A percentile compares a stretch with the other conserved stretches of the same genome.
phyloP scores from a whole-genome alignment of 306 rosid species.

The Heteromeles arbutifolia region DNA sequence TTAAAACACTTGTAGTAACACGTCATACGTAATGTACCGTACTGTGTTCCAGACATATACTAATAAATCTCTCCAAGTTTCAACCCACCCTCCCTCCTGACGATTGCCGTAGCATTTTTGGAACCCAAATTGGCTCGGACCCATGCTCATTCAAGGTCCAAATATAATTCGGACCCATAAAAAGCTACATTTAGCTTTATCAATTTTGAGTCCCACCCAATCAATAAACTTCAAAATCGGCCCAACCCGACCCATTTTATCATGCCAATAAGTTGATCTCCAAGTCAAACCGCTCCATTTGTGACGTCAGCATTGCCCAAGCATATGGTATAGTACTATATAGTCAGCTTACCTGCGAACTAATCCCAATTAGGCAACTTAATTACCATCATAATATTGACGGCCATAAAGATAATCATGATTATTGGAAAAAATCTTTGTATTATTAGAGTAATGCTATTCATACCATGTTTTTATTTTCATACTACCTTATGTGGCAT shows the following conservation, averaged over 20 bases:
- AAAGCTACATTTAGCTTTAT: not conserved
- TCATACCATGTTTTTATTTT: too few relatives aligned
- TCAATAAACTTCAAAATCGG: not conserved
- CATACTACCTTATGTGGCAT: too few relatives aligned
- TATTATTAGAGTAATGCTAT: not conserved
- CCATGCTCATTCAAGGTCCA: not conserved
- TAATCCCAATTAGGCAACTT: not conserved
- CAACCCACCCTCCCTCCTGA: too few relatives aligned
- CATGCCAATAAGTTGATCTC: not conserved
- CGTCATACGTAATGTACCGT: too few relatives aligned
- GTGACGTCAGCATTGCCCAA: not conserved
- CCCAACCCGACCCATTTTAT: not conserved
- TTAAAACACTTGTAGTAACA: too few relatives aligned
- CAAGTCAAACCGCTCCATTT: not conserved
- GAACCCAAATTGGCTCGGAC: too few relatives aligned
- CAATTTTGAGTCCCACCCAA: not conserved
- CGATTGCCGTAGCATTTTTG: too few relatives aligned
- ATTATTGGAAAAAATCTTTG: not conserved
- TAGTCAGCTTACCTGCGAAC: not conserved
- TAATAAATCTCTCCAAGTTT: too few relatives aligned
- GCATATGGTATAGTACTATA: not conserved
- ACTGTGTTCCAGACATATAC: rapidly evolving
- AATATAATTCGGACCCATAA: not conserved
- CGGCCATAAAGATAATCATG: not conserved
- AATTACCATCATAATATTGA: not conserved